Conservation (phyloP, 2,329 filamentous ascomycete genomes). For the Claviceps sp. region DNA sequence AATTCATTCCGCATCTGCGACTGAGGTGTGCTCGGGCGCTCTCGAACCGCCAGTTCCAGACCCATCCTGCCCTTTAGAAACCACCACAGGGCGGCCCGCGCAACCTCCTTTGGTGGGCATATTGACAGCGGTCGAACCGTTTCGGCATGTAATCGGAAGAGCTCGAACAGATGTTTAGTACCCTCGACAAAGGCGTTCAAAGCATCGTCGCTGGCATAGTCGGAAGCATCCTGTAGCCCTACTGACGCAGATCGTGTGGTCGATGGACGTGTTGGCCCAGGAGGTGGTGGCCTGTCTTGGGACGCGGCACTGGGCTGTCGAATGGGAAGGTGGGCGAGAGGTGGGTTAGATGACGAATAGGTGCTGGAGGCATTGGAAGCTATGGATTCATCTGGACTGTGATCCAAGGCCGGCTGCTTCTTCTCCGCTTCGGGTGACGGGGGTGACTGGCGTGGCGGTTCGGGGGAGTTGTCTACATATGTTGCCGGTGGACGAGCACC, state of each 20-base stretch:
- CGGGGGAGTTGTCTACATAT: constrained; percentile 14
- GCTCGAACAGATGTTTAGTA: constrained; percentile 58
- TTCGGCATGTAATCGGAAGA: constrained; percentile 70
- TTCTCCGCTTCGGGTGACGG: constrained; percentile 16
- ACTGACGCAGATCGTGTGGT: constrained; percentile 21
- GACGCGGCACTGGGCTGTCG: constrained; percentile 14
- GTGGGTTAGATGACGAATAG: constrained; percentile 12
- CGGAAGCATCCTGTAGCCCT: constrained; percentile 27
- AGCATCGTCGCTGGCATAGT: constrained; percentile 47
- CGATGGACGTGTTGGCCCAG: constrained; percentile 11
- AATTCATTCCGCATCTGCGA: constrained; percentile 39
- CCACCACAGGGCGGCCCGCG: constrained; percentile 74
- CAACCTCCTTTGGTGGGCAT: constrained; percentile 52
- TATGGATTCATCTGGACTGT: constrained; percentile 29
- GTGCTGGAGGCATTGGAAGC: constrained; percentile 18
- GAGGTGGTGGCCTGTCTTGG: constrained; percentile 10
- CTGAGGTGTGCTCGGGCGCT: constrained; percentile 38
- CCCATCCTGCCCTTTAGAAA: constrained; percentile 68
- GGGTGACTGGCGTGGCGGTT: constrained; percentile 11
- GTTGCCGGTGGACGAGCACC: constrained; percentile 8
- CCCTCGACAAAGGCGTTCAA: constrained; percentile 56
- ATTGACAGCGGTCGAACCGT: constrained; percentile 51
- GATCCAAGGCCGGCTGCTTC: constrained; percentile 17
- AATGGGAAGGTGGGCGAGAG: constrained; percentile 8
- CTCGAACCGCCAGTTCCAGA: constrained; percentile 59